Evolutionary conservation across 192 early-diverging fungal genomes (phyloP), one percentile per base, ranked within the genome.

Genomic region (Dissophora globulifera): DNA sequence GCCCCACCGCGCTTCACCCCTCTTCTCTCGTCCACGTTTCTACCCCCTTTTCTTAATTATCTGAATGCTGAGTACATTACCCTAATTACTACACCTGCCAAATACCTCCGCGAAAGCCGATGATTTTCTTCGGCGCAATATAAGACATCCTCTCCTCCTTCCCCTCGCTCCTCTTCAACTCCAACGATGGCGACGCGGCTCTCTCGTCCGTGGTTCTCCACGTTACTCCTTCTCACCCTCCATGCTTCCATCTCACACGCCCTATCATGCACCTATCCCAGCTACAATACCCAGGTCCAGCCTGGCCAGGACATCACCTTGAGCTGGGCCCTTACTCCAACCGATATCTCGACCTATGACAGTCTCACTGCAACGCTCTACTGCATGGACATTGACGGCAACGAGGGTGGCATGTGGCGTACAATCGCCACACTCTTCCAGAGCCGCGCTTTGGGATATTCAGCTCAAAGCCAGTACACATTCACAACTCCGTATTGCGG

Each of bases 341-440:
- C 5, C 9, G 72, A 76, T 7, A 5, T 62, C 7, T 3, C 17
- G 2, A 57, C 43, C 2, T 76, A 67, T 13, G 40, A 76, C 19
- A 50, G 20, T 17, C 19, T 76, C 29, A 46, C 63, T 0, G 72
- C 72, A 16, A 62, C 64, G 19, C 58, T 76, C 29, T 76, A 76
- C 27, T 76, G 72, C 42, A 76, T 76, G 72, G 72, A 76, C 29
- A 25, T 67, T 23, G 30, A 67, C n/a, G 72, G 72, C 0, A 22
- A 17, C n/a, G 17, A 32, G 16, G 72, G 72, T 8, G 72, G 72
- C 3, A 67, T 67, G 19, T 76, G 72, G 72, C 50, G 72, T 1
- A 60, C 33, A 0, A 40, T 40, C 41, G 10, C 42, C 7, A 67
- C 64, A n/a, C 30, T 76, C 20, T 76, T 76, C 25, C 19, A 46